Percentiles rank a stretch among this genome's conserved stretches.
Conservation (phyloP, 495 filamentous ascomycete species). For the Diplogelasinospora grovesii region DNA sequence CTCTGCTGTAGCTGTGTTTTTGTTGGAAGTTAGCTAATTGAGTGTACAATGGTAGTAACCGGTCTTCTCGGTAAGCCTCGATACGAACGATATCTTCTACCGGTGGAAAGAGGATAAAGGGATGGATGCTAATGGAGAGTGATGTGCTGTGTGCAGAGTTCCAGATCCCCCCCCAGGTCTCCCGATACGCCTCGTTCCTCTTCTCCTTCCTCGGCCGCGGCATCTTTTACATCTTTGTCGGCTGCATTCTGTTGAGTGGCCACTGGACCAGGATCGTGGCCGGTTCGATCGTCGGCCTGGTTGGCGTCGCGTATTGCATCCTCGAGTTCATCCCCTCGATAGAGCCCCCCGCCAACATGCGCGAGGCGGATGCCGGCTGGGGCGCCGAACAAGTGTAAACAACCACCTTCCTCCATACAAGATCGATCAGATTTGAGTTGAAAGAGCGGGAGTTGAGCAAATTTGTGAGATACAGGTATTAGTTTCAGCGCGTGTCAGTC, state of each 20-base stretch:
- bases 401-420: background rate
- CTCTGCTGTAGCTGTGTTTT: too few relatives aligned
- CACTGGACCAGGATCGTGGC: constrained; percentile 52
- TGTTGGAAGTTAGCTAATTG: too few relatives aligned
- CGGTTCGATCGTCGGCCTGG: constrained; percentile 64
- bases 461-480: too few relatives aligned
- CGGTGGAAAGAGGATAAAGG: background rate
- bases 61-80: constrained; percentile 44
- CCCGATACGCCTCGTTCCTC: constrained; percentile 92
- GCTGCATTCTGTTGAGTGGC: constrained; percentile 63
- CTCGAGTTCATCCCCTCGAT: constrained; percentile 94
- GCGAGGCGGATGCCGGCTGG: constrained; percentile 82
- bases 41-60: constrained; percentile 44
- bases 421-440: too few relatives aligned
- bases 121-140: too few relatives aligned
- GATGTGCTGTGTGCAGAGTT: constrained; percentile 51
- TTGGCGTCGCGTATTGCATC: constrained; percentile 71
- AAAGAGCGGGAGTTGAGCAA: too few relatives aligned
- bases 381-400: constrained; percentile 85
- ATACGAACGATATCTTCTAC: too few relatives aligned
- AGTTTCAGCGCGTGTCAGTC: too few relatives aligned
- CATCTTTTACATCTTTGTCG: constrained; percentile 95
- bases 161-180: constrained; percentile 87
- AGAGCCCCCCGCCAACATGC: constrained; percentile 97
- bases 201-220: constrained; percentile 96